Evolutionary conservation across 2,329 filamentous ascomycete genomes (phyloP).

Genomic region (Plectosphaerella sp.): DNA sequence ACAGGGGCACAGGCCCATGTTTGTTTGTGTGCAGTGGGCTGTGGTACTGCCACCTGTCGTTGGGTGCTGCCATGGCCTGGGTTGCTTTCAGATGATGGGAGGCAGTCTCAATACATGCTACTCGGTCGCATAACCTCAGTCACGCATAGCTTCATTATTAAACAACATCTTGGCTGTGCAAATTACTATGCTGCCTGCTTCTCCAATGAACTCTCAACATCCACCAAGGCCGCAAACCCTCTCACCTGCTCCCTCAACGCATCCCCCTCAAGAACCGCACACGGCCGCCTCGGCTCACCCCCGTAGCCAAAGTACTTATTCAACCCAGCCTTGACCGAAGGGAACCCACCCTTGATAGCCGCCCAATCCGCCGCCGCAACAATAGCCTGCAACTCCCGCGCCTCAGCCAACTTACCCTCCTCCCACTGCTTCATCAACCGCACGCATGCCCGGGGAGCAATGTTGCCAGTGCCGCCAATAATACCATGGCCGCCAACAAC

Average conservation of each 20-base stretch:
- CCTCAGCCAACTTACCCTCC: slow-evolving; percentile 53
- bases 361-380: slow-evolving; percentile 66
- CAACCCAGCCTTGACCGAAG: slow-evolving; percentile 64
- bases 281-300: slow-evolving; percentile 49
- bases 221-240: slow-evolving; percentile 22
- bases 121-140: no score
- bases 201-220: slow-evolving; percentile 15
- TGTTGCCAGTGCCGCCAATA: slow-evolving; percentile 68
- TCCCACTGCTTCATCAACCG: slow-evolving; percentile 56
- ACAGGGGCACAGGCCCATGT: no score
- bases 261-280: slow-evolving; percentile 21
- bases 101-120: no score
- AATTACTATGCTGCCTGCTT: neutral
- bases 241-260: slow-evolving; percentile 17
- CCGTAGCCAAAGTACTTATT: slow-evolving; percentile 62
- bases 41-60: no score
- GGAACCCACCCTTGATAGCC: slow-evolving; percentile 63
- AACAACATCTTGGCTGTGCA: no score
- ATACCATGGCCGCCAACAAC: slow-evolving; percentile 68
- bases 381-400: slow-evolving; percentile 42
- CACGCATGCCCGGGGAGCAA: slow-evolving; percentile 62
- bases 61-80: no score
- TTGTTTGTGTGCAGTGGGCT: no score
- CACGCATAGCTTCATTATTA: no score
- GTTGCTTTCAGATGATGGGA: no score